Conservation (phyloP, 805 yeast genomes). For the Ogataea thermomethanolica region DNA sequence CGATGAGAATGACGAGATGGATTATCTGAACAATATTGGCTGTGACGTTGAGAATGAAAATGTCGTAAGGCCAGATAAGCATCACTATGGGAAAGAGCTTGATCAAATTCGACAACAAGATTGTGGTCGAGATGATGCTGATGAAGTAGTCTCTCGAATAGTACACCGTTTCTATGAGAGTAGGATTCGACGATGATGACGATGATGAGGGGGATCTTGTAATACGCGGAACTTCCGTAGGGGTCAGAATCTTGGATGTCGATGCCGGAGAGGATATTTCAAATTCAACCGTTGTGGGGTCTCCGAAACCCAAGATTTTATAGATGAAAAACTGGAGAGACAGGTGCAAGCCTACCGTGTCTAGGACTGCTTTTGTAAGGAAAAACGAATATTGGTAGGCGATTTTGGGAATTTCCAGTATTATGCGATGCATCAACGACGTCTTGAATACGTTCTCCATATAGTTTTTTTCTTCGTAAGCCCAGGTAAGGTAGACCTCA, state of each 20-base stretch:
- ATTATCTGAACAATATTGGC: conserved; percentile 32
- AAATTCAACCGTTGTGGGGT: conserved; percentile 20
- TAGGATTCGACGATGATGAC: conserved; percentile 13
- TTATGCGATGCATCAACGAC: conserved; percentile 25
- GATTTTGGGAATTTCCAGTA: conserved; percentile 37
- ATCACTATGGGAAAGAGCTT: conserved; percentile 86
- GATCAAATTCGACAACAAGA: conserved; percentile 72
- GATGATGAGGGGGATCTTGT: conserved; percentile 8
- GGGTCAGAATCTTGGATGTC: conserved; percentile 3
- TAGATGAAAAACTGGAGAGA: conserved; percentile 35
- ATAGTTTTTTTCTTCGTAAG: conserved; percentile 68
- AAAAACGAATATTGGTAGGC: conserved; percentile 55
- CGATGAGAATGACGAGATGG: conserved; percentile 31
- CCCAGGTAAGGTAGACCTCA: conserved; percentile 92
- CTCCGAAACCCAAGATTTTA: conserved; percentile 32
- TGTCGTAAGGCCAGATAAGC: conserved; percentile 96
- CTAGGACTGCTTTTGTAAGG: conserved; percentile 46
- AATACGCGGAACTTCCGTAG: neutral
- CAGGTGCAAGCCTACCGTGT: conserved; percentile 18
- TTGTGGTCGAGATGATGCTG: conserved; percentile 58
- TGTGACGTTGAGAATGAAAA: conserved; percentile 47
- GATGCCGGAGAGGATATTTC: conserved; percentile 10
- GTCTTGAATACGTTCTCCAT: conserved; percentile 21
- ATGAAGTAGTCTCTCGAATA: conserved; percentile 31
- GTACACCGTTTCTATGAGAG: conserved; percentile 27